Evolutionary conservation across 1,139 yeast species (phyloP).

Genomic region (Yamadazyma atmosphaerica): DNA sequence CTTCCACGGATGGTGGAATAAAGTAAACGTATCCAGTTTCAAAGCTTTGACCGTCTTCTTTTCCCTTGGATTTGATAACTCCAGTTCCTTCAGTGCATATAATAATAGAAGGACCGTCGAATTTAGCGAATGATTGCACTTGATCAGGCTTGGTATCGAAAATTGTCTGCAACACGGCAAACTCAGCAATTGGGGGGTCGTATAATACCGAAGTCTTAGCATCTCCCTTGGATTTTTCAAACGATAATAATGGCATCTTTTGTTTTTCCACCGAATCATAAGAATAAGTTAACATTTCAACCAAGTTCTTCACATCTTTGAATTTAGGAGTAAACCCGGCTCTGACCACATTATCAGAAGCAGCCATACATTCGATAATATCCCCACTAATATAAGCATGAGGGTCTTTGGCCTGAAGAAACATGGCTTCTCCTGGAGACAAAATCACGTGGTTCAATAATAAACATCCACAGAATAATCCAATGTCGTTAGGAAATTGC

Average conservation of each 20-base stretch:
- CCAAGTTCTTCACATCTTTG: conserved; percentile 89
- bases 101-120: conserved; percentile 86
- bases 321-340: conserved; percentile 99
- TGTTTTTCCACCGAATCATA: conserved; percentile 90
- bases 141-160: conserved; percentile 48
- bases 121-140: conserved; percentile 48
- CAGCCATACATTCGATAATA: conserved; percentile 99
- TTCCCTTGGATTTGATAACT: conserved; percentile 42
- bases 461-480: conserved; percentile 93
- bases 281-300: conserved; percentile 85
- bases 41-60: conserved; percentile 37
- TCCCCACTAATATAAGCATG: conserved; percentile 97
- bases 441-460: conserved; percentile 84
- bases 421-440: conserved; percentile 94
- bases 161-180: conserved; percentile 80
- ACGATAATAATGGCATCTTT: conserved; percentile 73
- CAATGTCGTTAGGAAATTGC: conserved; percentile 92
- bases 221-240: conserved; percentile 66
- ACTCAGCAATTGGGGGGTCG: conserved; percentile 97
- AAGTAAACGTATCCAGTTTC: conserved; percentile 78
- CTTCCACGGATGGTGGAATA: conserved; percentile 72
- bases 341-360: conserved; percentile 95
- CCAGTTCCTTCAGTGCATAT: conserved; percentile 86
- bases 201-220: conserved; percentile 64
- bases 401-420: conserved; percentile 94